Percentiles rank a stretch among this genome's conserved stretches.
These are phyloP conservation scores for Paradendryphiella salina DNA, from an alignment of 2,329 filamentous ascomycete genomes.

Conservation along the genomic window DNA sequence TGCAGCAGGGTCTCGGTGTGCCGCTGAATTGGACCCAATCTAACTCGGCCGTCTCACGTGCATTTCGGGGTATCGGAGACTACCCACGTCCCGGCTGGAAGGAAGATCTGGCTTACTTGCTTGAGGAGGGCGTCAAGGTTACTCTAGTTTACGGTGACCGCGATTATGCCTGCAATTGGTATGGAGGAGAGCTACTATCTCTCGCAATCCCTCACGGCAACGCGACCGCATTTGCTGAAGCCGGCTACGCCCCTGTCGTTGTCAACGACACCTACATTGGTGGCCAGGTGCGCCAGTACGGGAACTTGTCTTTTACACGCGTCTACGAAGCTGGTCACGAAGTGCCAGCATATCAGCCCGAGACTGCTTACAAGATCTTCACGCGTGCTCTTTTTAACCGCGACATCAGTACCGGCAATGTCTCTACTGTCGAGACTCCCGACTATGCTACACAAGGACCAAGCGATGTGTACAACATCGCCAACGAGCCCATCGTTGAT, in stretches of 20 bases:
- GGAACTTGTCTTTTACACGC: conserved; percentile 62
- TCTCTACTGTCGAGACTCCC: conserved; percentile 47
- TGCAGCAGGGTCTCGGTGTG: conserved; percentile 60
- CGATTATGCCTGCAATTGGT: conserved; percentile 60
- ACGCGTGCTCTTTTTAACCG: conserved; percentile 56
- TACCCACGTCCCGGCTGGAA: conserved; percentile 54
- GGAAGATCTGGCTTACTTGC: conserved; percentile 56
- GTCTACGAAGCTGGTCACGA: conserved; percentile 60
- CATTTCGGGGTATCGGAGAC: conserved; percentile 56
- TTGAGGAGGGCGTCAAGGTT: conserved; percentile 52
- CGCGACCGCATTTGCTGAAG: conserved; percentile 59
- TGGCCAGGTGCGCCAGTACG: conserved; percentile 74
- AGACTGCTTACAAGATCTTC: conserved; percentile 59
- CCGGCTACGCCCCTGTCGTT: conserved; percentile 73
- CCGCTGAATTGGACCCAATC: conserved; percentile 61
- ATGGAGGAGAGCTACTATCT: conserved; percentile 75
- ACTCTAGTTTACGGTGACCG: conserved; percentile 39
- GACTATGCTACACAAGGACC: conserved; percentile 45
- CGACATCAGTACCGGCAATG: conserved; percentile 59
- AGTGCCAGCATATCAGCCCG: conserved; percentile 52
- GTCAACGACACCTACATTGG: conserved; percentile 70
- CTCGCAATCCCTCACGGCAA: conserved; percentile 59
- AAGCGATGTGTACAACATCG: conserved; percentile 50
- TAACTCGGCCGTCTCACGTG: conserved; percentile 48
- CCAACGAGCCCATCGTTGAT: conserved; percentile 49